Conservation (phyloP, 192 early-diverging fungal genomes). For the Gryganskiella cystojenkinii region DNA sequence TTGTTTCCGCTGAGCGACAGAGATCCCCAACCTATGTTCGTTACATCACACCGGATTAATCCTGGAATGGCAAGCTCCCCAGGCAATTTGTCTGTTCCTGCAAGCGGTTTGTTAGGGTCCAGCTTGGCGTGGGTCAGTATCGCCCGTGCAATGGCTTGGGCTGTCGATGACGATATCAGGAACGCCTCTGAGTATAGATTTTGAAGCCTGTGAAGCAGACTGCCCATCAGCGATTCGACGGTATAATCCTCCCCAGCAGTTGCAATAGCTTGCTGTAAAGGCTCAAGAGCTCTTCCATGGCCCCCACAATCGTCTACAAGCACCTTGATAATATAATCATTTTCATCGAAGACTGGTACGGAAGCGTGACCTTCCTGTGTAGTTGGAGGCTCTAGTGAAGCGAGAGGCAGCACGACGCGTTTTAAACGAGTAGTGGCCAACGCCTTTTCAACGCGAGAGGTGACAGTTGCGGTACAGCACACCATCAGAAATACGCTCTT, state of each 20-base stretch:
- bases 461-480: conserved; percentile 36
- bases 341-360: conserved; percentile 26
- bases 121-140: conserved; percentile 17
- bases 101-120: conserved; percentile 18
- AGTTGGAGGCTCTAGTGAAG: conserved; percentile 39
- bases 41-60: conserved; percentile 19
- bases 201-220: conserved; percentile 10
- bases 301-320: conserved; percentile 53
- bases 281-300: conserved; percentile 49
- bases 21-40: no score
- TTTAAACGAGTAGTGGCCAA: conserved; percentile 25
- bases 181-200: conserved; percentile 28
- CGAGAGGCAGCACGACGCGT: conserved; percentile 31
- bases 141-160: conserved; percentile 29
- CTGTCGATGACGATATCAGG: conserved; percentile 1
- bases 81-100: conserved; percentile 25
- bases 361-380: conserved; percentile 3
- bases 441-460: conserved; percentile 22
- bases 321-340: conserved; percentile 32
- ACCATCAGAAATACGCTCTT: conserved; percentile 20
- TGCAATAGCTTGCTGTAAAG: conserved; percentile 9
- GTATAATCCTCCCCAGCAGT: conserved; percentile 6
- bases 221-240: conserved; percentile 28
- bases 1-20: no score
- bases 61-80: conserved; percentile 32